Conservation (phyloP, 2,329 filamentous ascomycete species). For the Clarireedia hainanense region DNA sequence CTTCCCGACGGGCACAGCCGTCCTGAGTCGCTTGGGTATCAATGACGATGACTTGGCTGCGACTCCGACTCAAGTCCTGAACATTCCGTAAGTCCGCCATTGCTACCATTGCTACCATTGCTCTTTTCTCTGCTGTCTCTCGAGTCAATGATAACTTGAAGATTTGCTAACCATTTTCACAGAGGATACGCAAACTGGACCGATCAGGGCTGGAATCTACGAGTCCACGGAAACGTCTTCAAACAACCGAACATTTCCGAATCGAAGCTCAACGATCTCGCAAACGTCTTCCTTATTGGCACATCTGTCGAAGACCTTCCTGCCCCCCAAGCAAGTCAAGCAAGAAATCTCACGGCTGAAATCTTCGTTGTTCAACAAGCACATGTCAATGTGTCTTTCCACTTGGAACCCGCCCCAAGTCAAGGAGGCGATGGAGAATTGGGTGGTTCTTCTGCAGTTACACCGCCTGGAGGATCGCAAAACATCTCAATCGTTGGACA, state of each 20-base stretch:
- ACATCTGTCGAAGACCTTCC: slow-evolving; percentile 53
- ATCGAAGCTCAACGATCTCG: slow-evolving; percentile 57
- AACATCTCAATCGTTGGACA: slow-evolving; percentile 54
- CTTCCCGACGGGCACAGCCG: slow-evolving; percentile 54
- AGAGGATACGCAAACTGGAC: slow-evolving; percentile 72
- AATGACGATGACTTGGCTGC: slow-evolving; percentile 50
- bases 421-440: slow-evolving; percentile 42
- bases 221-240: slow-evolving; percentile 75
- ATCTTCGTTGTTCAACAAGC: slow-evolving; percentile 72
- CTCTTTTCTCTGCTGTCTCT: background rate
- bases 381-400: slow-evolving; percentile 54
- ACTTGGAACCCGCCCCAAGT: slow-evolving; percentile 50
- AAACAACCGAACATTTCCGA: slow-evolving; percentile 64
- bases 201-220: slow-evolving; percentile 65
- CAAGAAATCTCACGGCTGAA: slow-evolving; percentile 62
- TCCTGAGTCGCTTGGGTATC: slow-evolving; percentile 54
- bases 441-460: slow-evolving; percentile 42
- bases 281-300: slow-evolving; percentile 62
- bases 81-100: slow-evolving; percentile 45
- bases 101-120: background rate
- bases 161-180: slow-evolving; percentile 9
- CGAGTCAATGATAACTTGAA: background rate
- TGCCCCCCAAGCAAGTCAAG: slow-evolving; percentile 52
- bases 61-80: slow-evolving; percentile 61
- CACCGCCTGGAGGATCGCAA: slow-evolving; percentile 52